These are phyloP conservation scores for Rhizopogon salebrosus DNA, from an alignment of 768 basidiomycete genomes.

Conservation along the genomic window DNA sequence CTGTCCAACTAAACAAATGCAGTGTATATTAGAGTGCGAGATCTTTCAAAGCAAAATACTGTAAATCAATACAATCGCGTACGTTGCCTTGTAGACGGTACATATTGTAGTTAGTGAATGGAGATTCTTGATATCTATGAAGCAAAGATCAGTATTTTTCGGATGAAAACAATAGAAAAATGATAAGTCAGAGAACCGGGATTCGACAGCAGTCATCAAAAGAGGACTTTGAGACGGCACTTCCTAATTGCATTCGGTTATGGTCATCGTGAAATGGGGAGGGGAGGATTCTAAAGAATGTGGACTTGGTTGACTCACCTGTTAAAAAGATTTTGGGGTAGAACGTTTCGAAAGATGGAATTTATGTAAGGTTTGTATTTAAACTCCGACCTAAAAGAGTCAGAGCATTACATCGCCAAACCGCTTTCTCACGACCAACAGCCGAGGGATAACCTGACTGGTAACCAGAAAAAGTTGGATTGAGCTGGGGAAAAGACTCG, in stretches of 20 bases:
- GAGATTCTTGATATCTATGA: not conserved
- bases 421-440: constrained; percentile 30
- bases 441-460: constrained; percentile 32
- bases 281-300: not conserved
- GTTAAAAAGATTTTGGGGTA: no score
- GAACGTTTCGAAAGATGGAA: not conserved
- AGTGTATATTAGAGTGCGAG: not conserved
- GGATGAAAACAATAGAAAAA: not conserved
- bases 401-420: constrained; percentile 17
- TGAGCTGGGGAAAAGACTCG: constrained; percentile 5
- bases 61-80: not conserved
- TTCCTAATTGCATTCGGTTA: constrained; percentile 32
- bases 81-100: not conserved
- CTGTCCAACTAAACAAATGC: constrained; percentile 21
- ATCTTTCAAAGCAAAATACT: not conserved
- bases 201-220: constrained; percentile 25
- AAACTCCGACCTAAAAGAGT: constrained; percentile 25
- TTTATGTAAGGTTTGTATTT: constrained; percentile 12
- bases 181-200: constrained; percentile 28
- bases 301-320: constrained; percentile 14
- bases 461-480: constrained; percentile 15
- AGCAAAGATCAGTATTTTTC: not conserved
- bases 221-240: constrained; percentile 29
- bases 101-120: not conserved
- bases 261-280: constrained; percentile 19